A percentile compares a stretch with the other conserved stretches of the same genome.
phyloP scores from a whole-genome alignment of 164 flowering plant genomes.

The Magnolia sinica region DNA sequence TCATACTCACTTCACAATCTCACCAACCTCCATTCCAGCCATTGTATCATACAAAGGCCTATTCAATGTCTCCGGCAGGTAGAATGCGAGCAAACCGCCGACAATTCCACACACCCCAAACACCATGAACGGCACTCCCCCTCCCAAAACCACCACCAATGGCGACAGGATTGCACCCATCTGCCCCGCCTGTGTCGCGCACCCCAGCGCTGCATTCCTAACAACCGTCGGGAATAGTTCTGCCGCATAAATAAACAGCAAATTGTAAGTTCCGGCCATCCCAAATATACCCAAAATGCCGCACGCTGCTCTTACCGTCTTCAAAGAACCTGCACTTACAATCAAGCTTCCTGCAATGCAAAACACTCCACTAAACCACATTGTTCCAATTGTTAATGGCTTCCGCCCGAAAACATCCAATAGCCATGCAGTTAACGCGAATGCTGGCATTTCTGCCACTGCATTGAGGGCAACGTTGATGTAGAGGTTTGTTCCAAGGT shows the following conservation, averaged over 20 bases:
- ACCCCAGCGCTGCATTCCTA: conserved; percentile 85
- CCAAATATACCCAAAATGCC: conserved; percentile 85
- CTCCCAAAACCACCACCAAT: conserved; percentile 78
- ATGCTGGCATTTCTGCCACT: conserved; percentile 87
- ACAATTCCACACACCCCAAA: conserved; percentile 62
- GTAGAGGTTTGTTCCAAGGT: conserved; percentile 79
- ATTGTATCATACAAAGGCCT: conserved; percentile 80
- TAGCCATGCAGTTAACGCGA: conserved; percentile 56
- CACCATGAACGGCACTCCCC: conserved; percentile 59
- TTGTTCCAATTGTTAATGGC: conserved; percentile 62
- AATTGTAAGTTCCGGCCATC: conserved; percentile 81
- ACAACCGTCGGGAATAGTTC: conserved; percentile 96
- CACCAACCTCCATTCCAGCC: conserved; percentile 65
- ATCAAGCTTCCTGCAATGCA: conserved; percentile 56
- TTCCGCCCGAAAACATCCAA: conserved; percentile 63
- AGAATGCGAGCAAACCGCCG: conserved; percentile 62
- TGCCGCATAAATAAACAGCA: conserved; percentile 68
- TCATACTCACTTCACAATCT: conserved; percentile 6
- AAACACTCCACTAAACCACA: conserved; percentile 74
- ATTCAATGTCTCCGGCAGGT: conserved; percentile 79
- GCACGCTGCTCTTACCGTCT: conserved; percentile 53
- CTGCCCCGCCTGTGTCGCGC: conserved; percentile 77
- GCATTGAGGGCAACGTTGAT: conserved; percentile 72
- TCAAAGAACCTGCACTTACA: conserved; percentile 33
- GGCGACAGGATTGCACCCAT: conserved; percentile 95